Evolutionary conservation across 345 rosid species (phyloP).

Genomic region (Brassica cretica): DNA sequence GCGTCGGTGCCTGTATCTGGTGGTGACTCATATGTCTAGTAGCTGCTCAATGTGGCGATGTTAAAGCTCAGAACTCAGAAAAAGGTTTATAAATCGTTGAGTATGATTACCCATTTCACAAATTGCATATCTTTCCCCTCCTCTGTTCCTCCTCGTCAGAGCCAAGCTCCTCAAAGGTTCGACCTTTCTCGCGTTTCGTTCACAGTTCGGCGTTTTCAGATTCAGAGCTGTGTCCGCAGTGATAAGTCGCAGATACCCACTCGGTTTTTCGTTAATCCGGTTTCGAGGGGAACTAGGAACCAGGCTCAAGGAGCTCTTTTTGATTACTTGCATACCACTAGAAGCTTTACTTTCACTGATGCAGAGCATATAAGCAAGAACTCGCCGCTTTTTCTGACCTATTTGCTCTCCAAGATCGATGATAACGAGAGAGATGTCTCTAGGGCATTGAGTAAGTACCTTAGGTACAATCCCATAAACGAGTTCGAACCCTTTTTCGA

Average conservation of each 20-base stretch:
- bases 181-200: conserved; percentile 40
- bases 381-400: conserved; percentile 56
- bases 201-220: conserved; percentile 38
- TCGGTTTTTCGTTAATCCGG: conserved; percentile 34
- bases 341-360: conserved; percentile 57
- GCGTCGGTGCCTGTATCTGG: background rate
- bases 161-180: conserved; percentile 25
- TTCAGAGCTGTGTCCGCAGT: conserved; percentile 29
- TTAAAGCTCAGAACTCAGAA: conserved; percentile 34
- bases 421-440: conserved; percentile 49
- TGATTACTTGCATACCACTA: conserved; percentile 74
- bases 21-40: background rate
- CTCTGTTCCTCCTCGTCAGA: conserved; percentile 35
- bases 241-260: conserved; percentile 33
- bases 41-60: conserved; percentile 39
- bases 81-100: conserved; percentile 28
- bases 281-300: conserved; percentile 46
- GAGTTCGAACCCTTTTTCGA: conserved; percentile 89
- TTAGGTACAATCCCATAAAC: conserved; percentile 76
- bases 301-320: conserved; percentile 65
- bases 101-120: conserved; percentile 45
- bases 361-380: conserved; percentile 89
- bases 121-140: conserved; percentile 36
- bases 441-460: conserved; percentile 49
- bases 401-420: conserved; percentile 56